phyloP scores from a whole-genome alignment of 371 early-diverging fungal species.

The Apophysomyces trapeziformis region DNA sequence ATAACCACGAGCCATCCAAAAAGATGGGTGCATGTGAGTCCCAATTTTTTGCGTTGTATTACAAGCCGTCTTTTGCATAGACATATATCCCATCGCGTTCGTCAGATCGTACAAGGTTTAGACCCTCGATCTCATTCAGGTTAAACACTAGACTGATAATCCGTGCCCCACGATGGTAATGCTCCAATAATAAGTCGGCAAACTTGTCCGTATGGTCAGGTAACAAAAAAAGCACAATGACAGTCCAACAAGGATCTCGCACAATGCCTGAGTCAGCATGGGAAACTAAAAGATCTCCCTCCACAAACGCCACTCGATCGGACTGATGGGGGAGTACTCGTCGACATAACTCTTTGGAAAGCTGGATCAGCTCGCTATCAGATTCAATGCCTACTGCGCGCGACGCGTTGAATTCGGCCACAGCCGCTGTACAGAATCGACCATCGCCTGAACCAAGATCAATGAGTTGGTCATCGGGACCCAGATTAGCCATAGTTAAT shows the following conservation, averaged over 20 bases:
- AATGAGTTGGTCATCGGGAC: slow-evolving; percentile 45
- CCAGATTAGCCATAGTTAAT: slow-evolving; percentile 53
- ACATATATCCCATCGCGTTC: slow-evolving; percentile 61
- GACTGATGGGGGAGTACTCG: slow-evolving; percentile 27
- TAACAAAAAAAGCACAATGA: slow-evolving; percentile 60
- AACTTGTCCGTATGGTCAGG: slow-evolving; percentile 63
- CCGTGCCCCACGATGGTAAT: slow-evolving; percentile 56
- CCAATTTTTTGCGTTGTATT: slow-evolving; percentile 10
- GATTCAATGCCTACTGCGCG: slow-evolving; percentile 63
- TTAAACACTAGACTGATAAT: slow-evolving; percentile 65
- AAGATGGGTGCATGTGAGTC: slow-evolving; percentile 8
- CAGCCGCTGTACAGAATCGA: slow-evolving; percentile 62
- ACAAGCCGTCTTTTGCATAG: slow-evolving; percentile 33
- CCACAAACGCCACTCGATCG: slow-evolving; percentile 39
- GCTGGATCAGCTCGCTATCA: slow-evolving; percentile 51
- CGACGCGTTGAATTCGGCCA: slow-evolving; percentile 45
- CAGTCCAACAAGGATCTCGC: slow-evolving; percentile 40
- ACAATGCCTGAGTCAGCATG: slow-evolving; percentile 33
- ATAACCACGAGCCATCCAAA: slow-evolving; percentile 8
- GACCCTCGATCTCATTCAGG: slow-evolving; percentile 56
- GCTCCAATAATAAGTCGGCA: slow-evolving; percentile 53
- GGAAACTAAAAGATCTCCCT: slow-evolving; percentile 48
- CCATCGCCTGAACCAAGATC: slow-evolving; percentile 76
- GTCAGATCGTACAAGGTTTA: slow-evolving; percentile 46
- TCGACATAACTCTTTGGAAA: slow-evolving; percentile 45